Base-by-base conservation (phyloP, 176 grass and related monocot genomes). In the Zea mays region DNA sequence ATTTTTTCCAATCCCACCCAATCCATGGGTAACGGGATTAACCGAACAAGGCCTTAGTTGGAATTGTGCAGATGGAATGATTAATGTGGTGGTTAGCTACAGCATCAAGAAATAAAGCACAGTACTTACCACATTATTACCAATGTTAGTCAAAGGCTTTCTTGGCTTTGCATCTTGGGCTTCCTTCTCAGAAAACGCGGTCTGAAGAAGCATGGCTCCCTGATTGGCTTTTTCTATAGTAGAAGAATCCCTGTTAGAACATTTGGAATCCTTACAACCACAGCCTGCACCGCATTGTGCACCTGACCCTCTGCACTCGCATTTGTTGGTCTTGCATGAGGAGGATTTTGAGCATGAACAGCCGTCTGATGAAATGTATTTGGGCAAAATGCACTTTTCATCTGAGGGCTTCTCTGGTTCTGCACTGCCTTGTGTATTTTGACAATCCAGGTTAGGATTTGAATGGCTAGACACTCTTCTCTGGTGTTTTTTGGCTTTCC, bases 261-360 rank as follows among this genome's bases (percentile, higher is more conserved):
- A 99, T 60, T 92, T 99, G 10, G 78, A 87, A 33, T 43, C 54
- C 27, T 66, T 61, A 39, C 96, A 99, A 36, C 92, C 92, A 16
- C 96, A 99, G 3, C 47, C 74, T 39, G 27, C 34, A 38, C 83
- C 85, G 5, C 96, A 99, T 2, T 73, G 42, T 57, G 59, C 71
- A 38, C 92, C 83, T 59, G 56, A 58, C 59, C 78, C 85, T 57
- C 87, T 88, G 75, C 96, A 99, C 59, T 99, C 85, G 6, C 96
- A 99, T 55, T 82, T 89, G 46, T 85, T 92, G 3, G 96, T 99
- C 62, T 94, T 99, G 67, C 96, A 99, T 13, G 39, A 83, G 38
- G 96, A 95, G 6, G 0, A 17, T 73, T 82, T 83, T 11, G 83
- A 82, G 19, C 96, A 99, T 60, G 87, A 69, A 62, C 96, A 99